Percentiles rank a stretch among this genome's conserved stretches.
Conservation (phyloP, 2,329 filamentous ascomycete genomes). For the Diaporthe citri region DNA sequence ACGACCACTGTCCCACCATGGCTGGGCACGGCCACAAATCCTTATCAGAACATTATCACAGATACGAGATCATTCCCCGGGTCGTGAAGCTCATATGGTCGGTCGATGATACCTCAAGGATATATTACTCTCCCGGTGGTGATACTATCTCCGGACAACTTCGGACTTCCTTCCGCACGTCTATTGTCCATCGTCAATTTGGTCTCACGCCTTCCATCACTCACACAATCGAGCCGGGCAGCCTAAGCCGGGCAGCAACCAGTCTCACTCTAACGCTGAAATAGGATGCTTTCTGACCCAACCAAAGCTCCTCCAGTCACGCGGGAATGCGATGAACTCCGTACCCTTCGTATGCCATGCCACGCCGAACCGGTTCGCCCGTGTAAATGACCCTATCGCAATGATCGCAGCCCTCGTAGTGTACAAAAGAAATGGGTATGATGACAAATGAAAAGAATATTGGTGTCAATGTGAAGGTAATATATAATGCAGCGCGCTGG, state of each 20-base stretch:
- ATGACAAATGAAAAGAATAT: conserved; percentile 41
- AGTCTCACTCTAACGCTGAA: conserved; percentile 17
- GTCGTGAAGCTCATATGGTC: neutral
- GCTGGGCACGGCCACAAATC: neutral
- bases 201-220: neutral
- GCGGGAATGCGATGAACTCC: conserved; percentile 32
- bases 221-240: neutral
- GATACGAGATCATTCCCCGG: neutral
- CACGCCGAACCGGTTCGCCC: conserved; percentile 38
- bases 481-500: neutral
- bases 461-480: conserved; percentile 34
- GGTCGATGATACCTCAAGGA: conserved; percentile 14
- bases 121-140: conserved; percentile 25
- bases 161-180: neutral
- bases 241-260: conserved; percentile 1
- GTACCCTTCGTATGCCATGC: conserved; percentile 33
- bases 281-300: conserved; percentile 14
- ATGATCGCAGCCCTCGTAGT: conserved; percentile 39
- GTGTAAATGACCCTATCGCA: conserved; percentile 38
- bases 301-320: conserved; percentile 10
- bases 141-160: conserved; percentile 25
- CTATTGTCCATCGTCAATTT: conserved; percentile 16
- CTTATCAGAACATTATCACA: neutral
- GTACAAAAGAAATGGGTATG: conserved; percentile 40
- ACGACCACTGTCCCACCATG: neutral